A percentile compares a stretch with the other conserved stretches of the same genome.
These are phyloP conservation scores for Neurospora intermedia DNA, from an alignment of 495 filamentous ascomycete genomes.

Conservation along the genomic window DNA sequence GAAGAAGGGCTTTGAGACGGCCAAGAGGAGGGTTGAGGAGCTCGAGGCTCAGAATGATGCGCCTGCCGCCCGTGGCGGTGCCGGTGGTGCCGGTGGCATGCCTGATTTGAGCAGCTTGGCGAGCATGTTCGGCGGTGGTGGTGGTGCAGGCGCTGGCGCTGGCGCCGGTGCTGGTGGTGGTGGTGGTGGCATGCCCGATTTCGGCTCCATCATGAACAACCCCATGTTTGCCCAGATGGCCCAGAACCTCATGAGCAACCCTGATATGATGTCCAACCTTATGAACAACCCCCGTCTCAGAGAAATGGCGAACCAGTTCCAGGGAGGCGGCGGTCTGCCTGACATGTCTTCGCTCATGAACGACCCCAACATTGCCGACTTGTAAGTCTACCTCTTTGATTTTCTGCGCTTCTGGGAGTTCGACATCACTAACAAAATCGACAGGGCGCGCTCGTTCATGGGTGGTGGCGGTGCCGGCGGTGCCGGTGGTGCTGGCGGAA, in stretches of 20 bases:
- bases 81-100: conserved; percentile 23
- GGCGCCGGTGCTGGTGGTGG: conserved; percentile 40
- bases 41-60: conserved; percentile 37
- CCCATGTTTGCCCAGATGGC: conserved; percentile 97
- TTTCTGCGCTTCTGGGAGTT: background rate
- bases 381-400: conserved; percentile 49
- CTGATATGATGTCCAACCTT: conserved; percentile 73
- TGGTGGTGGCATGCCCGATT: conserved; percentile 71
- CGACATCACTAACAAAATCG: background rate
- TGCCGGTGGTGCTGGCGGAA: conserved; percentile 27
- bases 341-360: conserved; percentile 75
- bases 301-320: conserved; percentile 66
- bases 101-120: conserved; percentile 46
- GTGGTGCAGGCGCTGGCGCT: conserved; percentile 31
- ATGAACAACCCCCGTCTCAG: conserved; percentile 89
- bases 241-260: conserved; percentile 93
- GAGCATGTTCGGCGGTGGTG: conserved; percentile 52
- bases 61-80: conserved; percentile 27
- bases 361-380: conserved; percentile 82
- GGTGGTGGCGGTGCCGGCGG: conserved; percentile 36
- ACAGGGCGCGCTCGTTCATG: conserved; percentile 70
- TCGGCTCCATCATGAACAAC: conserved; percentile 81
- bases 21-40: conserved; percentile 72
- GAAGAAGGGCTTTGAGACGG: conserved; percentile 92
- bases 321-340: conserved; percentile 71